phyloP scores from a whole-genome alignment of 2,329 filamentous ascomycete genomes.

The Venturia aucupariae region DNA sequence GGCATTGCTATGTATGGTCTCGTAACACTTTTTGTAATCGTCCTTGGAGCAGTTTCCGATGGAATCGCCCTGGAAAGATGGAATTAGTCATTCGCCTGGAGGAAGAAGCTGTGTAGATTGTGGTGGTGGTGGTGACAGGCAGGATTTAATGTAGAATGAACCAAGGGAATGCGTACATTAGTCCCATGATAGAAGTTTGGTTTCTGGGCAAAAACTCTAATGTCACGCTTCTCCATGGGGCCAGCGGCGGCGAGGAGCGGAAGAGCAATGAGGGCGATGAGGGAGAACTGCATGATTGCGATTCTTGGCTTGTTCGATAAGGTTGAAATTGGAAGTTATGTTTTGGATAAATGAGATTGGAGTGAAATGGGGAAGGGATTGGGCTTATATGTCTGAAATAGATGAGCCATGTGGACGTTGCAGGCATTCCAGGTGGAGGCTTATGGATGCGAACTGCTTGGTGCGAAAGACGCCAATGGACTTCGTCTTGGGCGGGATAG shows the following conservation, averaged over 20 bases:
- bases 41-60: background rate
- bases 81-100: too few relatives aligned
- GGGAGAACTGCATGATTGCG: background rate
- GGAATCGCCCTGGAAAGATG: background rate
- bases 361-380: background rate
- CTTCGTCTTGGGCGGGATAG: background rate
- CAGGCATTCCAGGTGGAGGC: background rate
- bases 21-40: background rate
- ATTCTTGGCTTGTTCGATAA: background rate
- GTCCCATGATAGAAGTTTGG: background rate
- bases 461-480: background rate
- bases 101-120: too few relatives aligned
- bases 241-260: background rate
- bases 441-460: background rate
- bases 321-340: background rate
- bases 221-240: background rate
- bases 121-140: too few relatives aligned
- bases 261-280: background rate
- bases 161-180: background rate
- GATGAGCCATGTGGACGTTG: background rate
- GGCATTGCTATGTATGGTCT: too few relatives aligned
- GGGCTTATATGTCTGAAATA: background rate
- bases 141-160: background rate
- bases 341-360: background rate
- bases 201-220: background rate